Base-by-base conservation (phyloP, 208 protist genomes). In the Leishmania martiniquensis region DNA sequence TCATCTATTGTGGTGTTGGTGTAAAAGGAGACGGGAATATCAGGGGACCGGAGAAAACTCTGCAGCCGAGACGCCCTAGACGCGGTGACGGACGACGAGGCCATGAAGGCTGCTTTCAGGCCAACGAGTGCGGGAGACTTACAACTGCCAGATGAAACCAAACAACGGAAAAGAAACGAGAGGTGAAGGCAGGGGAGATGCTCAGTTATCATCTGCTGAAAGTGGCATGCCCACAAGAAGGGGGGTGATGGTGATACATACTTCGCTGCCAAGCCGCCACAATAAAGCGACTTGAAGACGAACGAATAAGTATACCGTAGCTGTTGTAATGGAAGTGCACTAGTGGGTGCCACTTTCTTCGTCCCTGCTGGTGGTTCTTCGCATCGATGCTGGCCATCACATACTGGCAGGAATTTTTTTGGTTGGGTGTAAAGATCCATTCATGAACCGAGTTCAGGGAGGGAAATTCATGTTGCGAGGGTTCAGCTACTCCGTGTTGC, bases 1-100 rank as follows among this genome's bases (percentile, higher is more conserved):
- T 95, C 89, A 55, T 98, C 95, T 32, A 75, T 79, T 1, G 75
- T 73, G 4, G 86, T 92, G 80, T 94, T 95, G 13, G 76, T 67
- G 49, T 84, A 80, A 77, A 98, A 98, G 9, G 85, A 82, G n/a
- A 77, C 45, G 20, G 95, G 92, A 49, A 98, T 89, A 45, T 81
- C 78, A 44, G 80, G 75, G 1, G 77, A 80, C 22, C 72, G 81
- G 15, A 89, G 66, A 72, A 90, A 90, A 13, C 66, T 72, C 49
- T 88, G 76, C 39, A 96, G 73, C 59, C 90, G 80, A 68, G 92
- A 74, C 42, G 62, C 71, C 52, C 78, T 84, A 9, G 74, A 75
- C 70, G 60, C 37, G 32, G 88, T 47, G 1, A 68, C 47, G n/a
- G 39, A 34, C 25, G 70, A 74, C 49, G 29, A 65, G 66, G 32